Percentiles rank a stretch among this genome's conserved stretches.
Conservation (phyloP, 192 early-diverging fungal species). For the Gamsiella multidivaricata region DNA sequence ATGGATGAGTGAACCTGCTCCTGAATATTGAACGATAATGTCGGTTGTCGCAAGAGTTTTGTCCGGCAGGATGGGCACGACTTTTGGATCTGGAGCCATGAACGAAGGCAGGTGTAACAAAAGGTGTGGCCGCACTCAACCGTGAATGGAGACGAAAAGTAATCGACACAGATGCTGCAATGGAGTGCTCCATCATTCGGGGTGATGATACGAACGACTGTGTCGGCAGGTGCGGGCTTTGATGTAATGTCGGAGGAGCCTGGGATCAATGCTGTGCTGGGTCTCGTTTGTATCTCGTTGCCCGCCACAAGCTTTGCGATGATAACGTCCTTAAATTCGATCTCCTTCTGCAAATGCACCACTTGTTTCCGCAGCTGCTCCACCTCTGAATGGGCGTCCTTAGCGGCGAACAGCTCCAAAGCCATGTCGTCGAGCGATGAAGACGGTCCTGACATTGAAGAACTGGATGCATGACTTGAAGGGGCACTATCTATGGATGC, state of each 20-base stretch:
- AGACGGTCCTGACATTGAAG: background rate
- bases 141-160: constrained; percentile 49
- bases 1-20: constrained; percentile 51
- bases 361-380: constrained; percentile 30
- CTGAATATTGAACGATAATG: constrained; percentile 46
- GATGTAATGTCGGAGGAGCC: too few species aligned
- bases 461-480: background rate
- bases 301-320: constrained; percentile 34
- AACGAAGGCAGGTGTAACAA: constrained; percentile 51
- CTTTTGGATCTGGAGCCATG: constrained; percentile 51
- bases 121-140: constrained; percentile 56
- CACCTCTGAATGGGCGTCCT: constrained; percentile 44
- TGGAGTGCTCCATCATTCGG: constrained; percentile 19
- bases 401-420: constrained; percentile 25
- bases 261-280: too few species aligned
- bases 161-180: constrained; percentile 54
- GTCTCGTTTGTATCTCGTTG: background rate
- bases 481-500: background rate
- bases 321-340: constrained; percentile 44
- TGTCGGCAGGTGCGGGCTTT: background rate
- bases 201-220: background rate
- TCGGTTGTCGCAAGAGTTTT: constrained; percentile 40
- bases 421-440: constrained; percentile 28
- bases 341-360: constrained; percentile 35
- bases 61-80: constrained; percentile 55